phyloP scores from a whole-genome alignment of 2,329 filamentous ascomycete species.

The Aspergillus sp. region DNA sequence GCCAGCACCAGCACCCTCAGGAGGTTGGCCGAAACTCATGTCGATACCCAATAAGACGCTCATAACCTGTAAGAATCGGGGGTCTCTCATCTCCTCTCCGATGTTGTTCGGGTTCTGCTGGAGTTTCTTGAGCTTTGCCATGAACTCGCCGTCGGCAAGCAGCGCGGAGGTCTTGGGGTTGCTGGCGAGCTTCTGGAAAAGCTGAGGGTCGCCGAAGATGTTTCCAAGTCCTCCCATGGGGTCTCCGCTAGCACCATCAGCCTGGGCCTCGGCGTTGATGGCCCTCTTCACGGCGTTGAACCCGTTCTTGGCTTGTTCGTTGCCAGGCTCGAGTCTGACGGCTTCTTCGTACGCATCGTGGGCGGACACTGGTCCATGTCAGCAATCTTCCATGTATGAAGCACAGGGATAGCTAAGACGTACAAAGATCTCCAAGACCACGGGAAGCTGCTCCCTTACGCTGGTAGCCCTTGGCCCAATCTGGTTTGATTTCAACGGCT shows the following conservation, averaged over 20 bases:
- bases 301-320: constrained; percentile 89
- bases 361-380: constrained; percentile 60
- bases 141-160: constrained; percentile 82
- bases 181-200: constrained; percentile 83
- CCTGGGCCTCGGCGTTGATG: constrained; percentile 72
- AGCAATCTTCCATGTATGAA: not conserved
- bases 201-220: constrained; percentile 91
- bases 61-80: constrained; percentile 89
- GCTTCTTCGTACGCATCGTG: constrained; percentile 91
- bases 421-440: constrained; percentile 76
- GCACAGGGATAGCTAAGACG: constrained; percentile 20
- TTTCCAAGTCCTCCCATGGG: constrained; percentile 75
- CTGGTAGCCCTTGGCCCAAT: constrained; percentile 97
- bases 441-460: constrained; percentile 90
- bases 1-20: constrained; percentile 33
- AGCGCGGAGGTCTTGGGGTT: constrained; percentile 90
- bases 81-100: constrained; percentile 80
- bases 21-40: constrained; percentile 68
- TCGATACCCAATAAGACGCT: constrained; percentile 92
- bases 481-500: constrained; percentile 90
- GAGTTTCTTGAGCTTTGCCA: constrained; percentile 81
- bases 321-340: constrained; percentile 87
- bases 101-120: constrained; percentile 77
- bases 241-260: constrained; percentile 62
- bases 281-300: constrained; percentile 82